These are phyloP conservation scores for Ceratobasidium sp. DNA, from an alignment of 1,284 basidiomycete species.

Conservation along the genomic window DNA sequence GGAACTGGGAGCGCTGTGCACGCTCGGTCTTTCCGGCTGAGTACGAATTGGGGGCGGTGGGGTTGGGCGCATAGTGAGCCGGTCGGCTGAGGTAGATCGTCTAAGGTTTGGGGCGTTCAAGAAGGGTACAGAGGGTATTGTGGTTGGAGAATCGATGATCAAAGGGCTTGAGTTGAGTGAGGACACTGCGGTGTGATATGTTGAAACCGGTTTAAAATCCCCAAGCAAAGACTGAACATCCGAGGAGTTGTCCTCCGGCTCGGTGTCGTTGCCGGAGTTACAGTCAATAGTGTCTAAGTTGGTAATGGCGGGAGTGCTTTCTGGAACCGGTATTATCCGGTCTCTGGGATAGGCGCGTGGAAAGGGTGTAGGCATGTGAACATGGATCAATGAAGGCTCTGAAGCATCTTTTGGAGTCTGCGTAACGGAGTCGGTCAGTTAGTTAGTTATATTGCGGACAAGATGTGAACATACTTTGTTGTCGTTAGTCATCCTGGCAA, in stretches of 20 bases:
- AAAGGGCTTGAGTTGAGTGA: slow-evolving; percentile 11
- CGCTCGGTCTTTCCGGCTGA: neutral
- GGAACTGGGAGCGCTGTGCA: neutral
- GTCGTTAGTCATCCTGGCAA: too few species aligned
- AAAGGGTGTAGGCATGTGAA: too few species aligned
- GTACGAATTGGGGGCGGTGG: slow-evolving; percentile 35
- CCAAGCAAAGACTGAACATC: neutral
- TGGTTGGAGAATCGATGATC: neutral
- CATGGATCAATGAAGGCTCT: too few species aligned
- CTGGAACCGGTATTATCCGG: neutral
- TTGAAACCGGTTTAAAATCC: slow-evolving; percentile 11
- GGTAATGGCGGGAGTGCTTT: neutral
- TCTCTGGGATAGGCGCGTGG: too few species aligned
- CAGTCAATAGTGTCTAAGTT: neutral
- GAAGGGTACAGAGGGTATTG: neutral
- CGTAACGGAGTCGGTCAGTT: too few species aligned
- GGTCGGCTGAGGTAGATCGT: slow-evolving; percentile 39
- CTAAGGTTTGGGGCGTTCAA: neutral
- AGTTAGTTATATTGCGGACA: too few species aligned
- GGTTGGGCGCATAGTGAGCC: slow-evolving; percentile 31
- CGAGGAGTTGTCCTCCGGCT: slow-evolving; percentile 21
- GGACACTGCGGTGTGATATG: slow-evolving; percentile 24
- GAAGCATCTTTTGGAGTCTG: too few species aligned
- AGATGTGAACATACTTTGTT: too few species aligned
- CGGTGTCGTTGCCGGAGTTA: slow-evolving; percentile 2